A percentile compares a stretch with the other conserved stretches of the same genome.
Evolutionary conservation across 306 rosid genomes (phyloP).

Genomic region (Quercus cerris): DNA sequence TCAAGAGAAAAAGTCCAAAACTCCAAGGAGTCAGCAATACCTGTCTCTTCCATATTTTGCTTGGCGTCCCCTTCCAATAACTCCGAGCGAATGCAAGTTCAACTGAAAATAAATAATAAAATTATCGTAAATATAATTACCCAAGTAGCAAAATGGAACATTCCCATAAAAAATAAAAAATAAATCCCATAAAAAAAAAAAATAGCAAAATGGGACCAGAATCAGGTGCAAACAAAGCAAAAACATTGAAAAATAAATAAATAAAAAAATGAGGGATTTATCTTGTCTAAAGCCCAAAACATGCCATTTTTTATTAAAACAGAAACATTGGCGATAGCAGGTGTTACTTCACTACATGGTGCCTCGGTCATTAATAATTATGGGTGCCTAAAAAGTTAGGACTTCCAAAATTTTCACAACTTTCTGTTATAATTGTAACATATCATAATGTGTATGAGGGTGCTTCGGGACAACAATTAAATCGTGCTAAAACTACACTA

Average conservation of each 20-base stretch:
- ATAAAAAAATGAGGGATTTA: not conserved
- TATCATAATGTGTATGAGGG: too few relatives aligned
- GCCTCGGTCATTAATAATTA: not conserved
- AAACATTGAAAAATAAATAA: not conserved
- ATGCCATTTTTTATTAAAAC: not conserved
- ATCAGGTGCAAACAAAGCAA: not conserved
- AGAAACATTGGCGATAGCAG: not conserved
- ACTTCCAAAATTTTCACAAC: too few relatives aligned
- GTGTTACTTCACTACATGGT: not conserved
- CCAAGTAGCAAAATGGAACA: not conserved
- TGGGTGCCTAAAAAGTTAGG: not conserved
- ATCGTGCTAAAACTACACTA: too few relatives aligned
- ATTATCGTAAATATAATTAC: too few relatives aligned
- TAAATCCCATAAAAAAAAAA: too few relatives aligned
- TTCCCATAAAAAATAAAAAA: too few relatives aligned
- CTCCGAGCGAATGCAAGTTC: slow-evolving; percentile 14
- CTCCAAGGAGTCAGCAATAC: slow-evolving; percentile 13
- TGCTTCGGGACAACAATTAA: too few relatives aligned
- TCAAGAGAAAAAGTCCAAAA: slow-evolving; percentile 13
- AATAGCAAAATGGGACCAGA: not conserved
- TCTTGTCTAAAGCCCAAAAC: not conserved
- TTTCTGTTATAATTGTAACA: fast-evolving
- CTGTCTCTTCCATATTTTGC: not conserved
- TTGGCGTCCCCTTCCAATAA: not conserved
- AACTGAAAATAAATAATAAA: not conserved